Evolutionary conservation across 164 flowering plant genomes (phyloP), one percentile per base, ranked within the genome.

Genomic region (Macadamia integrifolia): DNA sequence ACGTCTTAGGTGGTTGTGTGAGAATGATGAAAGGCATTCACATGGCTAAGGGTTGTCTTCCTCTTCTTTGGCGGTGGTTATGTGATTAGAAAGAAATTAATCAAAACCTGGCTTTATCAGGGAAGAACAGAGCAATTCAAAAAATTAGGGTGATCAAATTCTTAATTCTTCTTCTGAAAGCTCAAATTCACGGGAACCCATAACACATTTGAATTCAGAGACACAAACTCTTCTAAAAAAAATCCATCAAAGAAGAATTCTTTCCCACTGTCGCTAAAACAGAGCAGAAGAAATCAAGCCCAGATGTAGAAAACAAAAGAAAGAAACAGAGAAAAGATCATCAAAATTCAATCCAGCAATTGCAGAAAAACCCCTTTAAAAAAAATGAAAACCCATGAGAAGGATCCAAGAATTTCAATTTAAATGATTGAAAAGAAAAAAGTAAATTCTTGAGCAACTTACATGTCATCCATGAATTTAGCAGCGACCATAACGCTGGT

Each of bases 401-500:
- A 23, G 10, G 15, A 49, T 32, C 6, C 23, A 58, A 30, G 12
- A 66, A 57, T 57, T 46, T 9, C 8, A n/a, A 7, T 43, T 43
- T 9, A 43, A 43, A 43, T 5, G 7, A 43, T 9, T 9, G 9
- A 43, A 43, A 43, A 43, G 48, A 46, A 46, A 9, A 3, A 11
- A 46, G 13, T 3, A 46, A 9, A 56, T 7, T 42, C 17, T 14
- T 7, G 23, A n/a, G 17, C 3, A 28, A 81, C 87, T 82, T 60
- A 82, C 85, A 73, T 67, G 50, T 84, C 87, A 68, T 84, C 87
- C 80, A 84, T 72, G 78, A 82, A 84, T 71, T 84, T 84, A 58
- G 83, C 81, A 56, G 87, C 73, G 61, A 84, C 80, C 81, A 84
- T 46, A 73, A 84, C 81, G 48, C 82, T 77, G 60, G 86, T 81